A percentile compares a stretch with the other conserved stretches of the same genome.
Conservation (phyloP, 768 basidiomycete species). For the Grammothele lineata region DNA sequence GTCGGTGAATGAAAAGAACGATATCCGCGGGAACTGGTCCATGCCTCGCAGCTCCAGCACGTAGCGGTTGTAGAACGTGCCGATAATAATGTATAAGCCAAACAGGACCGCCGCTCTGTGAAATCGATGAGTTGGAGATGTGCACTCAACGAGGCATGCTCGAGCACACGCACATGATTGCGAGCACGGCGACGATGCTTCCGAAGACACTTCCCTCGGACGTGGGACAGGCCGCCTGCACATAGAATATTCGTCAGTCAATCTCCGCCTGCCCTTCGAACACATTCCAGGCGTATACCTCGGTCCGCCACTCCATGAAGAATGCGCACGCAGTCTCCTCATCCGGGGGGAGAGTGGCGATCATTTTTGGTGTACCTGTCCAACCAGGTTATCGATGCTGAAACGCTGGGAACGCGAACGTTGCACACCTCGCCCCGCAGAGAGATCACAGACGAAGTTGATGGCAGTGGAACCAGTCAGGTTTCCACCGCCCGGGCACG, state of each 20-base stretch:
- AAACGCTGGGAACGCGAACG: background rate
- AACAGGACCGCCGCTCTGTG: slow-evolving; percentile 52
- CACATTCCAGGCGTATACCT: slow-evolving; percentile 39
- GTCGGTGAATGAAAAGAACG: slow-evolving; percentile 28
- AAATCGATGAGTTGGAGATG: background rate
- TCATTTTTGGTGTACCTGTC: slow-evolving; percentile 47
- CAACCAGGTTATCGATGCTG: background rate
- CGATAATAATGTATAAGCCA: slow-evolving; percentile 61
- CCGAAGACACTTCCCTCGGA: slow-evolving; percentile 48
- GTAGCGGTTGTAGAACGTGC: slow-evolving; percentile 75
- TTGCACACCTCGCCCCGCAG: slow-evolving; percentile 49
- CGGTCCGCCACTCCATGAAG: slow-evolving; percentile 81
- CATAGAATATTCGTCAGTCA: background rate
- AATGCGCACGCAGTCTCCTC: slow-evolving; percentile 71
- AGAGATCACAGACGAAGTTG: slow-evolving; percentile 73
- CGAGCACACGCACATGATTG: slow-evolving; percentile 49
- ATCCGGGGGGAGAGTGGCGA: slow-evolving; percentile 67
- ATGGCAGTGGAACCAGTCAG: slow-evolving; percentile 61
- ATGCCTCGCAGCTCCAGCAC: slow-evolving; percentile 67
- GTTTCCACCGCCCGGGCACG: slow-evolving; percentile 46
- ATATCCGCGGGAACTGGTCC: slow-evolving; percentile 69
- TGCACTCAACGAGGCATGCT: background rate
- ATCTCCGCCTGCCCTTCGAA: background rate
- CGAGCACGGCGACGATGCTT: slow-evolving; percentile 52
- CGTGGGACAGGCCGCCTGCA: slow-evolving; percentile 69